phyloP scores from a whole-genome alignment of 2,329 filamentous ascomycete genomes.

The Ambrosiella beaveri region DNA sequence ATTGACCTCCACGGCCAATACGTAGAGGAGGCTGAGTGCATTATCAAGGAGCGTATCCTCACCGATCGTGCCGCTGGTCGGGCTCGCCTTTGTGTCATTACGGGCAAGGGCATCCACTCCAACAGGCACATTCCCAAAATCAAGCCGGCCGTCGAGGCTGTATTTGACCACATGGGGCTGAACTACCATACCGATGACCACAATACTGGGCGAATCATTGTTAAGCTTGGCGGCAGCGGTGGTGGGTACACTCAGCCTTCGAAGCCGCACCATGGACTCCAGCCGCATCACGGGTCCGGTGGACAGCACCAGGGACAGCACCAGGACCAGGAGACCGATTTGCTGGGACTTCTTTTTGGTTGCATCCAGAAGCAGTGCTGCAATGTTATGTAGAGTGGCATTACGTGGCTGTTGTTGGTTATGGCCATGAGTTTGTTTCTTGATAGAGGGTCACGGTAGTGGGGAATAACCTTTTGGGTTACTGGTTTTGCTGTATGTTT shows the following conservation, averaged over 20 bases:
- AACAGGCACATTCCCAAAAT: slow-evolving; percentile 73
- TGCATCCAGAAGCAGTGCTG: slow-evolving; percentile 56
- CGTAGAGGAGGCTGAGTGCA: slow-evolving; percentile 78
- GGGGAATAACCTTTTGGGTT: not conserved
- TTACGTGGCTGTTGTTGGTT: not conserved
- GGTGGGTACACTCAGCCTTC: slow-evolving; percentile 39
- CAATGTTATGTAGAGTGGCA: slow-evolving; percentile 47
- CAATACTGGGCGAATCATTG: slow-evolving; percentile 76
- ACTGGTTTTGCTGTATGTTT: not conserved
- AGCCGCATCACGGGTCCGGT: slow-evolving; percentile 12
- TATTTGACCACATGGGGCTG: slow-evolving; percentile 69
- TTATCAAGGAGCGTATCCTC: slow-evolving; percentile 70
- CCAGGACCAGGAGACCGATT: slow-evolving; percentile 26
- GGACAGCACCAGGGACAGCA: slow-evolving; percentile 14
- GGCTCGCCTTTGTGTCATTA: slow-evolving; percentile 80
- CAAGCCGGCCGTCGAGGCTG: slow-evolving; percentile 80
- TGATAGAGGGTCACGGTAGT: not conserved
- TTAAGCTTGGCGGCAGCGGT: slow-evolving; percentile 51
- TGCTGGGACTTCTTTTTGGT: slow-evolving; percentile 9
- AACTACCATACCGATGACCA: slow-evolving; percentile 63
- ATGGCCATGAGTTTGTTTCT: not conserved
- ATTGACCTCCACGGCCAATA: slow-evolving; percentile 92
- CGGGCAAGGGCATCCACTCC: slow-evolving; percentile 87
- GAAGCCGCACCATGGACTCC: slow-evolving; percentile 16
- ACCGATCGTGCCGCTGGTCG: slow-evolving; percentile 58